phyloP scores from a whole-genome alignment of 768 basidiomycete species.

The Kondoa malvinella region DNA sequence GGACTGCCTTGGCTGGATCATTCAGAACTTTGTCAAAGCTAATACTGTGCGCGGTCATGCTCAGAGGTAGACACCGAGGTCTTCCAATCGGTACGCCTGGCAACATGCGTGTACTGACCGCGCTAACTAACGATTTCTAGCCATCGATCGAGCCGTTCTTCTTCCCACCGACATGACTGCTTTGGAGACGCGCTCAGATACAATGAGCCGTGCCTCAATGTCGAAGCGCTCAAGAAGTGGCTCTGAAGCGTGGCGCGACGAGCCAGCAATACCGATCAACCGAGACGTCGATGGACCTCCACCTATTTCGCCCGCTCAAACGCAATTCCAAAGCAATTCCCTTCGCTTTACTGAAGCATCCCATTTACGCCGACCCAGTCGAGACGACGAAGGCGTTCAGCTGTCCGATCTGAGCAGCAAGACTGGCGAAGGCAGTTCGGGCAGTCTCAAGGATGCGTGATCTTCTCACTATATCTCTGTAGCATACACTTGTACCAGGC shows the following conservation, averaged over 20 bases:
- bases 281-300: background rate
- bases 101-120: background rate
- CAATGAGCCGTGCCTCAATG: background rate
- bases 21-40: conserved; percentile 70
- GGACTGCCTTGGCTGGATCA: conserved; percentile 63
- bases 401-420: background rate
- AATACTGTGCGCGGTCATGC: conserved; percentile 71
- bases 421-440: background rate
- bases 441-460: background rate
- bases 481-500: no score
- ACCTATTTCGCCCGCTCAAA: background rate
- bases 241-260: background rate
- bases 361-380: background rate
- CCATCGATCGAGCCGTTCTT: conserved; percentile 54
- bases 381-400: background rate
- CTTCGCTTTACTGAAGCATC: background rate
- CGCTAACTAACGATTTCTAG: background rate
- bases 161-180: conserved; percentile 46
- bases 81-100: conserved; percentile 18
- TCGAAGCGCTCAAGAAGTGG: background rate
- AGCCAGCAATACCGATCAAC: background rate
- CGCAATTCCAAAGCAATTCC: no score
- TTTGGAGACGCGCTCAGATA: background rate
- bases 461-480: no score
- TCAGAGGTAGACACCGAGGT: conserved; percentile 40